phyloP scores from a whole-genome alignment of 768 basidiomycete genomes.

The Clathrus columnatus region DNA sequence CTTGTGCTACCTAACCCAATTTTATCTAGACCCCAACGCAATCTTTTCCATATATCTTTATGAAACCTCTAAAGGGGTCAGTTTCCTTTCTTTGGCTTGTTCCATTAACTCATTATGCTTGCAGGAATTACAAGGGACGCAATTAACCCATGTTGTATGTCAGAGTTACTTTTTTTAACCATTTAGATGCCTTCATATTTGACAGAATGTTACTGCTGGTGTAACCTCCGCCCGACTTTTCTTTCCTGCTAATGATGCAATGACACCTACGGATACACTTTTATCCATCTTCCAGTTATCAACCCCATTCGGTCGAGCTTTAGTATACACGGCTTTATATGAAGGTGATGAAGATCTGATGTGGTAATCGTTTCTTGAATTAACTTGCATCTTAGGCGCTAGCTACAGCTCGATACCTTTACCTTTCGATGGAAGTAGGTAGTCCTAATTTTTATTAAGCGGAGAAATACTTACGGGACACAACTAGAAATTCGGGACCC shows the following conservation, averaged over 20 bases:
- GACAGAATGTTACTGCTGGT: constrained; percentile 71
- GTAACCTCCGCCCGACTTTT: constrained; percentile 71
- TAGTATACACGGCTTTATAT: constrained; percentile 71
- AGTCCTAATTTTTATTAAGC: constrained; percentile 34
- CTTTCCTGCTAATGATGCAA: constrained; percentile 60
- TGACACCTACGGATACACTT: constrained; percentile 69
- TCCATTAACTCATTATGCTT: constrained; percentile 17
- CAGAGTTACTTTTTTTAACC: not conserved
- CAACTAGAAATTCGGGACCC: not conserved
- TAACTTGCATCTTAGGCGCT: constrained; percentile 8
- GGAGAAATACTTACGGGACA: not conserved
- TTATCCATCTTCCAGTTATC: constrained; percentile 66
- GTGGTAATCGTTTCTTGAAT: not conserved
- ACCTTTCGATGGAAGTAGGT: constrained; percentile 38
- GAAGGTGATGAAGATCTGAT: constrained; percentile 41
- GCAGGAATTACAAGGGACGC: constrained; percentile 47
- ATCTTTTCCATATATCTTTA: constrained; percentile 65
- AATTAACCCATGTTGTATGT: constrained; percentile 58
- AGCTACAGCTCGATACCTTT: constrained; percentile 61
- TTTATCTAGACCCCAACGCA: constrained; percentile 43
- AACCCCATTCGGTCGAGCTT: constrained; percentile 68
- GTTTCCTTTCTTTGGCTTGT: constrained; percentile 6
- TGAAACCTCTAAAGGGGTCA: constrained; percentile 28
- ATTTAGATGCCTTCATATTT: not conserved
- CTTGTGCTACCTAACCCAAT: not conserved